Evolutionary conservation across 1,139 yeast genomes (phyloP).

Genomic region (Yamadazyma atlantica): DNA sequence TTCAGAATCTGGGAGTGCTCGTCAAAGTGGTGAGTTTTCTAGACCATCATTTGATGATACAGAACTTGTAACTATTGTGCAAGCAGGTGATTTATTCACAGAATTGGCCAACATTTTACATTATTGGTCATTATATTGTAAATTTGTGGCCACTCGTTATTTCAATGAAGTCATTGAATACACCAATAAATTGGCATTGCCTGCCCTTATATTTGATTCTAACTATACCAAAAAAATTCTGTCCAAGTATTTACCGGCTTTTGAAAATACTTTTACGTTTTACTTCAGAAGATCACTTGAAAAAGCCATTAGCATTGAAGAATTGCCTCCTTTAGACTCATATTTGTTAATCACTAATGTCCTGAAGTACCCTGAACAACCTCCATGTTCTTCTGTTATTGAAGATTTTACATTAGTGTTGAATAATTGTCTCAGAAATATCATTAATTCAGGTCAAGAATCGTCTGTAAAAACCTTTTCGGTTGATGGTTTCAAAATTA

Average conservation of each 20-base stretch:
- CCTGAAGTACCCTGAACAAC: conserved; percentile 43
- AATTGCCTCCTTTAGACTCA: conserved; percentile 53
- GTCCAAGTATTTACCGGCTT: conserved; percentile 54
- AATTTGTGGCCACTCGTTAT: conserved; percentile 72
- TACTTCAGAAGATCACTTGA: conserved; percentile 79
- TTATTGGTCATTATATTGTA: conserved; percentile 83
- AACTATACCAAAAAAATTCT: conserved; percentile 61
- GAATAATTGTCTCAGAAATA: conserved; percentile 61
- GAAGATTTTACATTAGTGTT: conserved; percentile 81
- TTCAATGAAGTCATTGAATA: conserved; percentile 10
- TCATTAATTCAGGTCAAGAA: conserved; percentile 61
- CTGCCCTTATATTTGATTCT: conserved; percentile 58
- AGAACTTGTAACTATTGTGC: conserved; percentile 39
- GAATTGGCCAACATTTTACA: conserved; percentile 78
- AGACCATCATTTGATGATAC: conserved; percentile 19
- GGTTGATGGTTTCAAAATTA: conserved; percentile 27
- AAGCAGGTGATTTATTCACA: conserved; percentile 56
- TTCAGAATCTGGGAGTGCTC: conserved; percentile 4
- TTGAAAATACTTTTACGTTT: conserved; percentile 62
- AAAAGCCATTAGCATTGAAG: conserved; percentile 79
- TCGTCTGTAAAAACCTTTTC: conserved; percentile 53
- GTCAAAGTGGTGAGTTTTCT: conserved; percentile 10
- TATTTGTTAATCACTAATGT: conserved; percentile 19
- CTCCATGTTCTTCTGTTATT: conserved; percentile 78
- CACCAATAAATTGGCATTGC: conserved; percentile 30